These are phyloP conservation scores for Sambucus nigra DNA, from an alignment of 129 eudicot species.

Conservation along the genomic window DNA sequence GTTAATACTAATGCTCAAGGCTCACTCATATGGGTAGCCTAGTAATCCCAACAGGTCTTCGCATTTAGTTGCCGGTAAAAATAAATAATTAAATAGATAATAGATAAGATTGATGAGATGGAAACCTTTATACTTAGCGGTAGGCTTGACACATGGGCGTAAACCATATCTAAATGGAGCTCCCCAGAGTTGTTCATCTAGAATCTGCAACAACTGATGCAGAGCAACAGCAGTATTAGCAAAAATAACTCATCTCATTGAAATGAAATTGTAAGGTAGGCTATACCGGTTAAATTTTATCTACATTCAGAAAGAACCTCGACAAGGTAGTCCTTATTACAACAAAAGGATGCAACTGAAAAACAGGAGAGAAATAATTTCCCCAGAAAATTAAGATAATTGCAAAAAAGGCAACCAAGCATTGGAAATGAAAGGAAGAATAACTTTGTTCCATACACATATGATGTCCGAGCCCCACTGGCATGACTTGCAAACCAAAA, in stretches of 20 bases:
- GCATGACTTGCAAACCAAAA: not conserved
- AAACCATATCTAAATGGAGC: slow-evolving; percentile 41
- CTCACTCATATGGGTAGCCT: not conserved
- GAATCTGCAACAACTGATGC: slow-evolving; percentile 27
- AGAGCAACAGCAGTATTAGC: slow-evolving; percentile 5
- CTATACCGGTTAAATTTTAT: too few species aligned
- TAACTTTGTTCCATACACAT: too few species aligned
- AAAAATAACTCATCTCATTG: not conserved
- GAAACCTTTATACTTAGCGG: slow-evolving; percentile 71
- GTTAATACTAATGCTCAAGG: not conserved
- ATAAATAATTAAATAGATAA: not conserved
- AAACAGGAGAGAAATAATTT: not conserved
- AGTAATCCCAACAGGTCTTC: not conserved
- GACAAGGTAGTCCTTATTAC: too few species aligned
- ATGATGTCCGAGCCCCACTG: too few species aligned
- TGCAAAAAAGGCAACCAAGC: not conserved
- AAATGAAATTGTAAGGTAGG: not conserved
- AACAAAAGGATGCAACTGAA: too few species aligned
- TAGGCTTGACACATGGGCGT: slow-evolving; percentile 62
- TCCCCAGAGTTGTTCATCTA: slow-evolving; percentile 44
- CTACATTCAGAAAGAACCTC: too few species aligned
- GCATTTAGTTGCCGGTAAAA: slow-evolving; percentile 3
- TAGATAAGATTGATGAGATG: slow-evolving; percentile 4
- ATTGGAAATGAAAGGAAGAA: too few species aligned
- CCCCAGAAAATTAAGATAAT: not conserved